phyloP scores from a whole-genome alignment of 495 filamentous ascomycete species.

The Lentithecium fluviatile region DNA sequence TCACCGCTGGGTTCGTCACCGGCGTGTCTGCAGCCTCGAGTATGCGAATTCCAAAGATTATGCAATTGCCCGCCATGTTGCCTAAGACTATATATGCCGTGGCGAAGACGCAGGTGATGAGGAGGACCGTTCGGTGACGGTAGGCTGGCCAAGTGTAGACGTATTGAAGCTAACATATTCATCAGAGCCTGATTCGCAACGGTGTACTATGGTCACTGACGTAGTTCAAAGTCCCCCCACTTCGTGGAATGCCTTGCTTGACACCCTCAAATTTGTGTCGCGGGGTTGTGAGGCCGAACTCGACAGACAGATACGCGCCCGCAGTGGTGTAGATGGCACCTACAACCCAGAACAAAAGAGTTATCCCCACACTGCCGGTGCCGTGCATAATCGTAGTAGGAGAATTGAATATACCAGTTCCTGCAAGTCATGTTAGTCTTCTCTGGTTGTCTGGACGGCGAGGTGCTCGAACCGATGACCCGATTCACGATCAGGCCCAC shows the following conservation, averaged over 20 bases:
- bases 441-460: background rate
- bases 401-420: conserved; percentile 23
- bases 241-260: conserved; percentile 45
- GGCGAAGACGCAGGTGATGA: conserved; percentile 50
- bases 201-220: conserved; percentile 36
- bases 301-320: conserved; percentile 15
- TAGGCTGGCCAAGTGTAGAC: background rate
- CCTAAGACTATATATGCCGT: conserved; percentile 52
- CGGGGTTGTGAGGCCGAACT: conserved; percentile 21
- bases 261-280: conserved; percentile 13
- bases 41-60: conserved; percentile 47
- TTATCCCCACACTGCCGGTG: conserved; percentile 17
- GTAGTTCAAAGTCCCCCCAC: conserved; percentile 56
- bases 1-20: conserved; percentile 29
- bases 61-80: conserved; percentile 51
- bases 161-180: conserved; percentile 45
- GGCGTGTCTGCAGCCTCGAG: conserved; percentile 38
- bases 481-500: conserved; percentile 39
- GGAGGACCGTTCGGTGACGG: conserved; percentile 19
- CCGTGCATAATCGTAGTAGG: conserved; percentile 13
- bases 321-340: conserved; percentile 8
- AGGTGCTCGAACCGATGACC: conserved; percentile 34
- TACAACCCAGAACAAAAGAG: conserved; percentile 21
- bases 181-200: conserved; percentile 43
- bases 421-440: conserved; percentile 5